Percentiles rank a stretch among this genome's conserved stretches.
Evolutionary conservation across 2,329 filamentous ascomycete species (phyloP).

Genomic region (Pezicula radicicola): DNA sequence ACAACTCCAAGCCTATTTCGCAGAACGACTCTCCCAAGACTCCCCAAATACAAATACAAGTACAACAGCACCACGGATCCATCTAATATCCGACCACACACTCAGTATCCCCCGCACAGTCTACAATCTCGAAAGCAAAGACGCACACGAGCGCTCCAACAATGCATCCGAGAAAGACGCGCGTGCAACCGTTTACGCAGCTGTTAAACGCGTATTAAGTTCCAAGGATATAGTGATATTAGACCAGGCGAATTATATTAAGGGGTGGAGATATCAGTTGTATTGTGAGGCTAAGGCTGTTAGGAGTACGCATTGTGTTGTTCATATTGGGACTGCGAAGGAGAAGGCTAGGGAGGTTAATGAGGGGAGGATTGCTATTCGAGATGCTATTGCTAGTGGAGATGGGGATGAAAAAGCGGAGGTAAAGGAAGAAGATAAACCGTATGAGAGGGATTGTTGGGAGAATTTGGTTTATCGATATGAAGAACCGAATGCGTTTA

Average conservation of each 20-base stretch:
- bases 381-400: conserved; percentile 24
- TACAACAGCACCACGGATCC: conserved; percentile 46
- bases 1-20: conserved; percentile 65
- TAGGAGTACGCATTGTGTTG: conserved; percentile 70
- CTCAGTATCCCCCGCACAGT: conserved; percentile 68
- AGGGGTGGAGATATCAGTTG: conserved; percentile 84
- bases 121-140: conserved; percentile 62
- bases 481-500: conserved; percentile 85
- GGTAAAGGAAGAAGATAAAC: conserved; percentile 24
- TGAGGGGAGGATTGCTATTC: conserved; percentile 48
- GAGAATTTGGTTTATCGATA: conserved; percentile 59
- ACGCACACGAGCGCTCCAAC: conserved; percentile 63
- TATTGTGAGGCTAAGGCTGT: conserved; percentile 82
- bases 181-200: conserved; percentile 70
- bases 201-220: conserved; percentile 72
- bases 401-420: conserved; percentile 27
- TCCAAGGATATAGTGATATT: conserved; percentile 75
- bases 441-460: conserved; percentile 25
- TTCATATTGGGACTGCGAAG: conserved; percentile 58
- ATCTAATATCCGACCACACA: conserved; percentile 71
- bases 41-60: conserved; percentile 17
- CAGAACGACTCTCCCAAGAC: conserved; percentile 43
- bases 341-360: conserved; percentile 59
- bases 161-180: conserved; percentile 80
- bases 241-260: conserved; percentile 84